Evolutionary conservation across 2,329 filamentous ascomycete species (phyloP).

Genomic region (Calonectria naviculata): DNA sequence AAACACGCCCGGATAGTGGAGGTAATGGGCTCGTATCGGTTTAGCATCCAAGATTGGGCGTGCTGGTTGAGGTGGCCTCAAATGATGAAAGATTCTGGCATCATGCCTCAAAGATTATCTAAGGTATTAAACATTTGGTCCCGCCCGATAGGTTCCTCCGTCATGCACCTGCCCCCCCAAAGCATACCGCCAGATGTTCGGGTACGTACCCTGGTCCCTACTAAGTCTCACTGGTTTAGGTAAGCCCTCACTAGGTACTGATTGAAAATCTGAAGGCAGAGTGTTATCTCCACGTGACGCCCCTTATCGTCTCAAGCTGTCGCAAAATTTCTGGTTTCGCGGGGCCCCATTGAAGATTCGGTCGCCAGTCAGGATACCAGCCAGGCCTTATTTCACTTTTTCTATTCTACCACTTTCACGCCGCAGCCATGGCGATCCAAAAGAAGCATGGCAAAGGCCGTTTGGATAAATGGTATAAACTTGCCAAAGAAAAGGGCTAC

Average conservation of each 20-base stretch:
- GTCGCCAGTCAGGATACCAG: conserved; percentile 25
- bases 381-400: conserved; percentile 7
- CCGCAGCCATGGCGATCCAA: conserved; percentile 84
- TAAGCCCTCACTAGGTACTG: conserved; percentile 5
- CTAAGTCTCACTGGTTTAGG: conserved; percentile 13
- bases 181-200: conserved; percentile 2
- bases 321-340: conserved; percentile 49
- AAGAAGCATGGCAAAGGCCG: conserved; percentile 99
- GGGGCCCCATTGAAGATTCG: conserved; percentile 26
- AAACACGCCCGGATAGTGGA: conserved; percentile 33
- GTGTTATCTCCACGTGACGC: conserved; percentile 48
- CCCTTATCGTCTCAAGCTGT: conserved; percentile 39
- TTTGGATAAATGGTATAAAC: conserved; percentile 98
- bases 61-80: conserved; percentile 31
- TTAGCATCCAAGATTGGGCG: conserved; percentile 31
- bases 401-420: conserved; percentile 7
- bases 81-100: conserved; percentile 26
- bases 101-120: conserved; percentile 33
- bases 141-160: conserved; percentile 23
- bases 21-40: conserved; percentile 28
- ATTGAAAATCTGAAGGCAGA: background rate
- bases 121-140: conserved; percentile 21
- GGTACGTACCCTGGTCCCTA: conserved; percentile 8
- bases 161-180: conserved; percentile 31
- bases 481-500: conserved; percentile 98